Percentiles rank a stretch among this genome's conserved stretches.
These are phyloP conservation scores for Verruconis gallopava DNA, from an alignment of 2,329 filamentous ascomycete species.

Conservation along the genomic window DNA sequence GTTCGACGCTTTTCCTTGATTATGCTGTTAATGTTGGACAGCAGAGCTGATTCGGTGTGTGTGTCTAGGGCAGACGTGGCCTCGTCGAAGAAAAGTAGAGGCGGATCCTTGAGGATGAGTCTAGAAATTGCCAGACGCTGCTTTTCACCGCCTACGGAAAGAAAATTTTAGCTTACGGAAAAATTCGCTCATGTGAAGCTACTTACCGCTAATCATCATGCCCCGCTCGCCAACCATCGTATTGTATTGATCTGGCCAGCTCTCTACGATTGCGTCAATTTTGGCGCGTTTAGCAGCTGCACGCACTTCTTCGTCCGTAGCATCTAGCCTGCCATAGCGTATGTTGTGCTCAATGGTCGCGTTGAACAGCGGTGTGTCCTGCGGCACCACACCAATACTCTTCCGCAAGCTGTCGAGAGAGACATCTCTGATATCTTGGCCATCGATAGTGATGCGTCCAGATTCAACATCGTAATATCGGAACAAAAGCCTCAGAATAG, in stretches of 20 bases:
- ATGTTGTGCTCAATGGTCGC: conserved; percentile 95
- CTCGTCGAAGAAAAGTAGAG: conserved; percentile 87
- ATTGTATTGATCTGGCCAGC: conserved; percentile 76
- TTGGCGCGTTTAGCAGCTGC: conserved; percentile 70
- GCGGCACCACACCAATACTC: conserved; percentile 87
- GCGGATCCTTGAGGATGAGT: conserved; percentile 77
- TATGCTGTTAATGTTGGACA: conserved; percentile 87
- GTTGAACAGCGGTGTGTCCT: conserved; percentile 95
- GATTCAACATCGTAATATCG: conserved; percentile 82
- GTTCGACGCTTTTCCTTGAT: conserved; percentile 78
- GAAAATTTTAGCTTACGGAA: background rate
- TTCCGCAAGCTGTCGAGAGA: conserved; percentile 69
- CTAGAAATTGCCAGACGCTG: conserved; percentile 77
- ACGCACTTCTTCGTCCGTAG: conserved; percentile 57
- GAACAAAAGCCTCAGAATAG: conserved; percentile 79
- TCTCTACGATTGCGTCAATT: conserved; percentile 68
- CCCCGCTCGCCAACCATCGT: conserved; percentile 89
- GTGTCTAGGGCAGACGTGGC: conserved; percentile 87
- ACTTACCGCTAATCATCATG: conserved; percentile 74
- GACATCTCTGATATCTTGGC: conserved; percentile 79
- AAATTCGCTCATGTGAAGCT: background rate
- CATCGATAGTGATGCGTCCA: conserved; percentile 81
- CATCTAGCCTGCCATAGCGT: conserved; percentile 73
- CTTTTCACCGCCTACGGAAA: conserved; percentile 57
- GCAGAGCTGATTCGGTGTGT: conserved; percentile 79